These are phyloP conservation scores for Scedosporium boydii DNA, from an alignment of 2,329 filamentous ascomycete genomes.

Conservation along the genomic window DNA sequence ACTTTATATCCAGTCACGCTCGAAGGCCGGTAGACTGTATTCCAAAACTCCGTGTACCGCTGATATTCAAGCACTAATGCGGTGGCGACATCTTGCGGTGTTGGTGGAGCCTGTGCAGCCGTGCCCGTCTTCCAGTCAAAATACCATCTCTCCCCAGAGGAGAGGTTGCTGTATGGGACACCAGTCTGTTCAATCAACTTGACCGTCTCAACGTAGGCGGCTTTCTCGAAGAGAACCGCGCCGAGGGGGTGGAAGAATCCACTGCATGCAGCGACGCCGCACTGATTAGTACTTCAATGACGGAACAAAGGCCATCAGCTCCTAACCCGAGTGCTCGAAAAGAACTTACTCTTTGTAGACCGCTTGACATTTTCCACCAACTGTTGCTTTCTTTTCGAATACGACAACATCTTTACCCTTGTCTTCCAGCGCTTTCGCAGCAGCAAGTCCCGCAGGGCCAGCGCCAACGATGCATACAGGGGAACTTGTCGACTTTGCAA, in stretches of 20 bases:
- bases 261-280: not conserved
- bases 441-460: not conserved
- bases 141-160: not conserved
- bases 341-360: conserved; percentile 2
- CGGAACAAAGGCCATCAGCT: not conserved
- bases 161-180: not conserved
- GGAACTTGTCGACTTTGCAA: not conserved
- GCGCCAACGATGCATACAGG: conserved; percentile 4
- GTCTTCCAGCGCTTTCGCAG: not conserved
- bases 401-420: conserved; percentile 1
- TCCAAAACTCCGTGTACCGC: not conserved
- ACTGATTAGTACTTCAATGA: not conserved
- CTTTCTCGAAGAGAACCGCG: conserved; percentile 2
- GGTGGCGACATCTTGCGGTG: not conserved
- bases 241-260: conserved; percentile 2
- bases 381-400: conserved; percentile 1
- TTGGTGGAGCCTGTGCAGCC: not conserved
- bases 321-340: not conserved
- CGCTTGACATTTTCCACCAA: conserved; percentile 1
- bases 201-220: conserved; percentile 2
- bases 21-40: not conserved
- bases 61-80: not conserved
- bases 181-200: conserved; percentile 1
- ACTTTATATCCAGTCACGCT: conserved; percentile 1
- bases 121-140: conserved; percentile 6